Evolutionary conservation across 257 asterid genomes (phyloP), one percentile per base, ranked within the genome.

Genomic region (Voacanga thouarsii): DNA sequence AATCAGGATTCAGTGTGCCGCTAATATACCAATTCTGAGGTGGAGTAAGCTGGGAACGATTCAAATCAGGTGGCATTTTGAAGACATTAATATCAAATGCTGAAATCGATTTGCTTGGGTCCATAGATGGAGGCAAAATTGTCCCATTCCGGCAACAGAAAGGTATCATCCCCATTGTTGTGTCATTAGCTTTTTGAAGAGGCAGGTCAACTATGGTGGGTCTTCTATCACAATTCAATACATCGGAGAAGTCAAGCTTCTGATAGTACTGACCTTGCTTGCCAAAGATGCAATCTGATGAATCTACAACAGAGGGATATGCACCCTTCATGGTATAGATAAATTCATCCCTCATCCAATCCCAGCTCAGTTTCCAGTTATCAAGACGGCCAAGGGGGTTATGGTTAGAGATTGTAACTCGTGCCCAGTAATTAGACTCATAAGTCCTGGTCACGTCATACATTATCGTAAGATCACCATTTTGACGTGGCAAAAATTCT

Each of bases 341-440:
- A 84, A 95, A 95, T 85, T 93, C 99, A 12, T 89, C 97, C 60
- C 91, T 92, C 98, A 95, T 93, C 99, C 99, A 95, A 71, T 95
- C 98, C 97, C 98, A 95, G 86, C 96, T 93, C 28, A 95, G 74
- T 80, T 86, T 86, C 99, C 98, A 95, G 87, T 89, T 88, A 47
- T 95, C 98, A 30, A 95, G 97, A 0, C 99, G 88, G 55, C 96
- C 98, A 7, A 95, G 96, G 4, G 94, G 89, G 79, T 90, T 91
- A 84, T 93, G 96, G 81, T 92, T 93, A 44, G 89, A 84, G 7
- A 95, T 93, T 1, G 88, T 86, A 39, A 95, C 98, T 45, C 87
- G 88, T 0, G 99, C 97, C 98, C 98, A 93, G 76, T 95, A 95
- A 67, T 80, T 91, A 14, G 91, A 81, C 2, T 87, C 94, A 19